phyloP scores from a whole-genome alignment of 768 basidiomycete genomes.

The Podaxis carcinomalis region DNA sequence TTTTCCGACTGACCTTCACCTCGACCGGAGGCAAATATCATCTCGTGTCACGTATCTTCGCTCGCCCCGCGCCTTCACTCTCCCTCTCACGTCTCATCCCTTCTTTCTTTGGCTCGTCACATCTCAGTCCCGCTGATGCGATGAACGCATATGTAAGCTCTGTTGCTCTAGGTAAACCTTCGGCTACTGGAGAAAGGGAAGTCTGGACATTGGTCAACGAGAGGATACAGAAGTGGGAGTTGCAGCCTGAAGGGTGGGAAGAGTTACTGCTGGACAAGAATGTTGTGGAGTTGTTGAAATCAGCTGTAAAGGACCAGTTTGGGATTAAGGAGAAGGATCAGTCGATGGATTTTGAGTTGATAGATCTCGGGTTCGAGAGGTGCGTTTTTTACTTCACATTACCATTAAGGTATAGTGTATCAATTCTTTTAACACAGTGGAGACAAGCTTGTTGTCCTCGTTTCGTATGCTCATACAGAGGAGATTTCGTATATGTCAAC shows the following conservation, averaged over 20 bases:
- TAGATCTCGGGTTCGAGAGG: constrained; percentile 65
- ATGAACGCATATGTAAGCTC: constrained; percentile 57
- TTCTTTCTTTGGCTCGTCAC: constrained; percentile 38
- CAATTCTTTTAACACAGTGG: constrained; percentile 27
- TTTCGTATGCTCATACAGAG: constrained; percentile 63
- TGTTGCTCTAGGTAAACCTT: constrained; percentile 45
- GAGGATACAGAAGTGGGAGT: constrained; percentile 66
- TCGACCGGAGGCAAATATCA: constrained; percentile 69
- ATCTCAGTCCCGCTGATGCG: constrained; percentile 30
- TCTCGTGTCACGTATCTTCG: constrained; percentile 54
- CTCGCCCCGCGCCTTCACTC: constrained; percentile 45
- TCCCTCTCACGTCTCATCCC: constrained; percentile 39
- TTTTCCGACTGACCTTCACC: constrained; percentile 62
- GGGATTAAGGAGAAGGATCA: constrained; percentile 35
- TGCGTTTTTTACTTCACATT: constrained; percentile 22
- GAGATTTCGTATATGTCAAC: constrained; percentile 6
- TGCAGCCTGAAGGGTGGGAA: constrained; percentile 68
- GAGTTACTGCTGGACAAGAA: constrained; percentile 56
- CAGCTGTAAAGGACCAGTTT: constrained; percentile 42
- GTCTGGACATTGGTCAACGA: constrained; percentile 70
- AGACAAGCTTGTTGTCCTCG: constrained; percentile 53
- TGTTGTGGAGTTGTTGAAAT: constrained; percentile 41
- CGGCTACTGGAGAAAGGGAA: constrained; percentile 42
- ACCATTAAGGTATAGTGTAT: background rate
- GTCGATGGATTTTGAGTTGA: constrained; percentile 65